These are phyloP conservation scores for Moesziomyces globuligerus DNA, from an alignment of 1,284 basidiomycete species.

Conservation along the genomic window DNA sequence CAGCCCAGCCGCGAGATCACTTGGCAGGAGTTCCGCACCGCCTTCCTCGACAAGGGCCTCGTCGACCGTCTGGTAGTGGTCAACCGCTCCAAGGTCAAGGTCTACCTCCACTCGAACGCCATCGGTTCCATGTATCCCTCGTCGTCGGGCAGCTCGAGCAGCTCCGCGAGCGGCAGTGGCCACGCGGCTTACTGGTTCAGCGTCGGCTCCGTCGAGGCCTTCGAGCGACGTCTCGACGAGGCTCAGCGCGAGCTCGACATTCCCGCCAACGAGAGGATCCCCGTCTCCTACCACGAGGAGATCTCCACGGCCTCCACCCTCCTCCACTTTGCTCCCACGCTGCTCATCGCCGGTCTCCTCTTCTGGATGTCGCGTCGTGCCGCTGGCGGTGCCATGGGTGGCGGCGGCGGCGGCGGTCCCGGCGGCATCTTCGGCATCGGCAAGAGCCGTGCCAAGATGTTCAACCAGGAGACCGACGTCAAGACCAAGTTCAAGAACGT, in stretches of 20 bases:
- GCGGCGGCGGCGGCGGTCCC: conserved; percentile 71
- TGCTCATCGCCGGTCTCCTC: conserved; percentile 88
- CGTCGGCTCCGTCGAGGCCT: conserved; percentile 96
- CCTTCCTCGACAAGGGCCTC: conserved; percentile 92
- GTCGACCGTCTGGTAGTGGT: conserved; percentile 94
- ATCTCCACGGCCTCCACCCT: conserved; percentile 84
- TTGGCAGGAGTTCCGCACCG: conserved; percentile 97
- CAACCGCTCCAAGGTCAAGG: conserved; percentile 87
- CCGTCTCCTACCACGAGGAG: conserved; percentile 96
- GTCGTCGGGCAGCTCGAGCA: conserved; percentile 19
- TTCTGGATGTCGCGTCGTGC: conserved; percentile 89
- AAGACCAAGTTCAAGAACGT: conserved; percentile 94
- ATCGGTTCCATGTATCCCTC: conserved; percentile 73
- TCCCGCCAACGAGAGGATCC: conserved; percentile 89
- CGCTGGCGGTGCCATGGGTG: conserved; percentile 66
- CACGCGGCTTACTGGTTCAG: conserved; percentile 82
- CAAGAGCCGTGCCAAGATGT: conserved; percentile 92
- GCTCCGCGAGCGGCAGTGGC: conserved; percentile 34
- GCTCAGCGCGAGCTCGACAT: conserved; percentile 92
- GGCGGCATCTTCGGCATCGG: conserved; percentile 98
- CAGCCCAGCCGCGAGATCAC: conserved; percentile 83
- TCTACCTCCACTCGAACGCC: conserved; percentile 83
- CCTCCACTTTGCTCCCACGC: conserved; percentile 91
- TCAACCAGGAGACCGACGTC: conserved; percentile 97
- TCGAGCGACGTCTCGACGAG: conserved; percentile 92